phyloP scores from a whole-genome alignment of 2,329 filamentous ascomycete species.

The Colletotrichum godetiae region DNA sequence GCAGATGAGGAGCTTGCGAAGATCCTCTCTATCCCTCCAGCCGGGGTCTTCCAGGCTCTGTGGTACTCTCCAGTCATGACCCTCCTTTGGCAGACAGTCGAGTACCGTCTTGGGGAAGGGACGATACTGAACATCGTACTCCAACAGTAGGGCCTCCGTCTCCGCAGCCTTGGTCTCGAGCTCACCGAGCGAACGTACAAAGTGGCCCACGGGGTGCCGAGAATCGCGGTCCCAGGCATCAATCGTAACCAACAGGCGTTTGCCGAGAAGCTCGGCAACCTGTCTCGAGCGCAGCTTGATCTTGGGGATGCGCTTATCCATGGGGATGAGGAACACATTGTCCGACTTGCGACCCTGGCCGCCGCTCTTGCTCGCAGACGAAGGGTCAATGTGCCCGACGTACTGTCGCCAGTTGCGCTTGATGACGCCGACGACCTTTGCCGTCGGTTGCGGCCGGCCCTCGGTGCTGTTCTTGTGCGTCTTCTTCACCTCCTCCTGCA shows the following conservation, averaged over 20 bases:
- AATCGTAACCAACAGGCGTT: constrained; percentile 91
- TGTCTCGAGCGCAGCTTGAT: constrained; percentile 93
- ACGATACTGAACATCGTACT: constrained; percentile 97
- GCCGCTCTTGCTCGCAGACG: constrained; percentile 79
- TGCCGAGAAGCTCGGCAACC: constrained; percentile 87
- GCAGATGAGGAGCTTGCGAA: constrained; percentile 89
- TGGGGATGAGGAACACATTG: constrained; percentile 93
- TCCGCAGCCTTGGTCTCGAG: constrained; percentile 97
- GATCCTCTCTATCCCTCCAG: constrained; percentile 87
- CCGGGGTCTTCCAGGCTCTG: constrained; percentile 82
- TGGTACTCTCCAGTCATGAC: constrained; percentile 94
- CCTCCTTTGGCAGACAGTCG: constrained; percentile 90
- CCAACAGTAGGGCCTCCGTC: constrained; percentile 91
- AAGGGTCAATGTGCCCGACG: constrained; percentile 92
- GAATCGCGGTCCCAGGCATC: constrained; percentile 96
- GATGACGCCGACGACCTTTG: constrained; percentile 89
- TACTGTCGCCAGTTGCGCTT: constrained; percentile 99
- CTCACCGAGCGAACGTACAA: constrained; percentile 91
- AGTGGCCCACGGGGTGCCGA: constrained; percentile 91
- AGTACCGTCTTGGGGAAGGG: constrained; percentile 96
- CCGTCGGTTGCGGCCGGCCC: constrained; percentile 87
- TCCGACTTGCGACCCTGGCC: constrained; percentile 87
- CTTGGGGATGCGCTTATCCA: constrained; percentile 98
- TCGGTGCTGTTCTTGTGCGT: constrained; percentile 82
- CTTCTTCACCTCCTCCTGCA: constrained; percentile 92